Evolutionary conservation across 192 early-diverging fungal genomes (phyloP).

Genomic region (Mortierella hygrophila): DNA sequence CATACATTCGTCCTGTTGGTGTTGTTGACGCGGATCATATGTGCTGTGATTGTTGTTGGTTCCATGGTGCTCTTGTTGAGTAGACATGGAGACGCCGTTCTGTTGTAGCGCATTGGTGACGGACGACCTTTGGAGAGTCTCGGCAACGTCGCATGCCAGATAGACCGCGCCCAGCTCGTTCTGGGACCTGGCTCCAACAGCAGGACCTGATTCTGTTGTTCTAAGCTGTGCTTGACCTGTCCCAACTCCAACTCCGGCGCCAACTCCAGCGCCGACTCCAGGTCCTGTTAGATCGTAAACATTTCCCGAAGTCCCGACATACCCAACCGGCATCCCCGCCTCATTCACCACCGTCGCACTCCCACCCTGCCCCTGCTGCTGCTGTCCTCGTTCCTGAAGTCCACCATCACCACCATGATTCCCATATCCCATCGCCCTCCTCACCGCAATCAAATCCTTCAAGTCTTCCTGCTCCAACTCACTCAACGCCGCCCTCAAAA

Average conservation of each 20-base stretch:
- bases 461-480: conserved; percentile 49
- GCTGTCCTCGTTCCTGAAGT: neutral
- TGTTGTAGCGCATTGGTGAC: neutral
- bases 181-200: neutral
- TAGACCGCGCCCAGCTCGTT: neutral
- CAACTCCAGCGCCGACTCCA: neutral
- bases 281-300: neutral
- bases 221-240: neutral
- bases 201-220: neutral
- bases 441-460: conserved; percentile 28
- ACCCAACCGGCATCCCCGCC: conserved; percentile 7
- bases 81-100: neutral
- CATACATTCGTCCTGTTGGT: neutral
- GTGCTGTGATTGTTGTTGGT: neutral
- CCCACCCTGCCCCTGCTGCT: neutral
- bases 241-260: neutral
- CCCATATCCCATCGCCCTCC: conserved; percentile 26
- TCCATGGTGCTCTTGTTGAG: neutral
- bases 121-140: neutral
- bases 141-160: neutral
- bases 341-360: conserved; percentile 18
- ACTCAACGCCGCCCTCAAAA: conserved; percentile 26
- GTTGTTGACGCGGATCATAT: neutral
- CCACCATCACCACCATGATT: neutral
- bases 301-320: conserved; percentile 26